Base-by-base conservation (phyloP, 768 basidiomycete species). In the Kwoniella sp. region DNA sequence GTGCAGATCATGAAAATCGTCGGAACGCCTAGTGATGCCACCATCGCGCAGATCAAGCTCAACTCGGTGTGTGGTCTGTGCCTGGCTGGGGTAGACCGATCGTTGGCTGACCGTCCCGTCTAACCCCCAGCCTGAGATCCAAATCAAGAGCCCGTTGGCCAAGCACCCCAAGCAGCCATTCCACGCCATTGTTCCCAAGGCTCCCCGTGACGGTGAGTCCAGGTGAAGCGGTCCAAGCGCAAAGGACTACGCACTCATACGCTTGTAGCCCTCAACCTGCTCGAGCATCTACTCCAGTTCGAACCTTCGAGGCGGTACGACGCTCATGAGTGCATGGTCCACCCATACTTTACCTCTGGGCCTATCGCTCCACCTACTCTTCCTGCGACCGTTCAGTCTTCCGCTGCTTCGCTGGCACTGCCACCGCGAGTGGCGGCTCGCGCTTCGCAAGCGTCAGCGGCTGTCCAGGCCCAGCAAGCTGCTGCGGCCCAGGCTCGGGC, bases 1-100 rank as follows among this genome's bases (percentile, higher is more conserved):
- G 79, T 90, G 38, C 90, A 93, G 65, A 99, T 99, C 70, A 92
- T 98, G 85, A 82, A 91, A 65, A 88, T 98, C 42, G 83, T 98
- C 53, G 95, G 95, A 12, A 98, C 93, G 0, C 95, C 95, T 2
- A 84, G 87, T 51, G 89, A 96, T 43, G 80, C 84, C 15, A 85
- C 87, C 22, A 79, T 98, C 43, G 81, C 85, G 58, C 89, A 95
- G 75, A 92, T 98, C 74, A 80, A 81, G 36, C 83, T 83, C 37
- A 91, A 99, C 75, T 88, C 89, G 45, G 92, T 92, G 65, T 34
- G 37, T 25, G 38, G 17, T 20, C 5, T 23, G 10, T 3, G 1
- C 7, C 23, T 11, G 11, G 15, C 22, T 23, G 19, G 19, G 22
- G 25, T 32, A 1, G 11, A 29, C n/a, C 31, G 23, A 27, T 38